A percentile compares a stretch with the other conserved stretches of the same genome.
These are phyloP conservation scores for Linanthus parryae DNA, from an alignment of 148 eudicot genomes.

Conservation along the genomic window DNA sequence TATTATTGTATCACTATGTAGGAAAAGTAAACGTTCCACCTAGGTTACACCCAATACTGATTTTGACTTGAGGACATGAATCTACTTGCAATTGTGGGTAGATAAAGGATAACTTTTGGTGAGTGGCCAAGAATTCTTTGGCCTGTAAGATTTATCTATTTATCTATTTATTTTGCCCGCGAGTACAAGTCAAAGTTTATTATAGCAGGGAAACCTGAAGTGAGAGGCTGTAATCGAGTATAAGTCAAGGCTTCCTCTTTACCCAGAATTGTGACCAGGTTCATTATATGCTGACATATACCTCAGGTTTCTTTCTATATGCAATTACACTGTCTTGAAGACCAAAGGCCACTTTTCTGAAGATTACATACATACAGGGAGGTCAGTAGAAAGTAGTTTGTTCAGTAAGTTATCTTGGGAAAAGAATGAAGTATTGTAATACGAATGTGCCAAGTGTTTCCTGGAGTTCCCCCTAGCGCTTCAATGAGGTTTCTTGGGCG, in stretches of 20 bases:
- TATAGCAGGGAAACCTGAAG: background rate
- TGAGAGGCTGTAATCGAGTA: constrained; percentile 8
- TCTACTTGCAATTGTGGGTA: constrained; percentile 3
- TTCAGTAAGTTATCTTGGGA: background rate
- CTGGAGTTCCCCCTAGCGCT: constrained; percentile 12
- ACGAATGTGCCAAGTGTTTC: background rate
- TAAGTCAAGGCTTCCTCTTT: background rate
- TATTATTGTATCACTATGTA: background rate
- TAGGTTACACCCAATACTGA: background rate
- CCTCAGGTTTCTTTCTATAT: constrained; percentile 1
- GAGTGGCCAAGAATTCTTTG: background rate
- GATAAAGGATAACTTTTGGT: background rate
- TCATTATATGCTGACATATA: background rate
- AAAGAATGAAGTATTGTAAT: background rate
- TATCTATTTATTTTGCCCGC: too few relatives aligned
- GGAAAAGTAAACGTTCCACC: background rate
- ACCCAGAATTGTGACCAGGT: constrained; percentile 5
- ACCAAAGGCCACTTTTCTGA: background rate
- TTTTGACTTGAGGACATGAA: background rate
- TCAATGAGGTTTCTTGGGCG: too few relatives aligned
- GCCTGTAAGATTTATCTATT: background rate
- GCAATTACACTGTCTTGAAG: background rate
- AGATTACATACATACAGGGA: background rate
- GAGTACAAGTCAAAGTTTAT: background rate
- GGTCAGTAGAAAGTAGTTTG: background rate